These are phyloP conservation scores for Trichothecium sympodiale DNA, from an alignment of 2,329 filamentous ascomycete species.

Conservation along the genomic window DNA sequence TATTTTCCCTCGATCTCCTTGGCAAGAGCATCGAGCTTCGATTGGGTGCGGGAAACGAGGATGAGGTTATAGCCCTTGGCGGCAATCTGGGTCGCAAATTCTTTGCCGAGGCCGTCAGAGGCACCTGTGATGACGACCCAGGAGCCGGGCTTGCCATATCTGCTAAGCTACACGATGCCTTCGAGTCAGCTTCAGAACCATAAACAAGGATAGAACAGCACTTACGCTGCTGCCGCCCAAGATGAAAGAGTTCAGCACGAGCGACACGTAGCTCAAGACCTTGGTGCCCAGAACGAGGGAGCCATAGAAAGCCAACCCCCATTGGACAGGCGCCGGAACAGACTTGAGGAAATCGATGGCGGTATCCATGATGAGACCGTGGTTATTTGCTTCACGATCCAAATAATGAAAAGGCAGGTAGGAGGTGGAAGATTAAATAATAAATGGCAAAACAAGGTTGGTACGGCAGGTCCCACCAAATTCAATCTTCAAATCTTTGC, in stretches of 20 bases:
- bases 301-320: conserved; percentile 42
- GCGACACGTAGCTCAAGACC: conserved; percentile 44
- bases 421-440: too few species aligned
- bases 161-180: conserved; percentile 53
- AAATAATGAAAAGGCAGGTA: too few species aligned
- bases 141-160: conserved; percentile 81
- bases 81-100: conserved; percentile 85
- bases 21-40: conserved; percentile 73
- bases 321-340: conserved; percentile 33
- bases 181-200: neutral
- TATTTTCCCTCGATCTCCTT: conserved; percentile 64
- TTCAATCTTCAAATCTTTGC: too few species aligned
- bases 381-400: too few species aligned
- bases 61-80: conserved; percentile 88
- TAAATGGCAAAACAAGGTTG: too few species aligned
- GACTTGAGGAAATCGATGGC: conserved; percentile 14
- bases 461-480: too few species aligned
- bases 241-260: conserved; percentile 58
- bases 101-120: conserved; percentile 93
- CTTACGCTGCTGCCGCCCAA: conserved; percentile 52
- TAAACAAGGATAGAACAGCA: conserved; percentile 8
- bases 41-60: conserved; percentile 88
- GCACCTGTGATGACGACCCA: conserved; percentile 95
- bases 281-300: conserved; percentile 46
- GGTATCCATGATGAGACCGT: conserved; percentile 13